Conservation (phyloP, 176 grass and related monocot species). For the Aegilops speltoides region DNA sequence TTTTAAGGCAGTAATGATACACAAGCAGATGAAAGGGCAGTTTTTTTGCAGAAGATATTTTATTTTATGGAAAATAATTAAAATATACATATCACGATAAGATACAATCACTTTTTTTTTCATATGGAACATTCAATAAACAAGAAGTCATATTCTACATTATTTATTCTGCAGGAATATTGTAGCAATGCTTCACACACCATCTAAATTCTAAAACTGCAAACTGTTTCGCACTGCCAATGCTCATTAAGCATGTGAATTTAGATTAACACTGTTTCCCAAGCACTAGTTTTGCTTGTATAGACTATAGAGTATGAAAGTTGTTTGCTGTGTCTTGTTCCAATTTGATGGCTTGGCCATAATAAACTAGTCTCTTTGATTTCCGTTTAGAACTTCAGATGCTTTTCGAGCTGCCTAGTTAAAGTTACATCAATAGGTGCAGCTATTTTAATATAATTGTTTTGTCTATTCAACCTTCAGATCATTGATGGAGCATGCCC, state of each 20-base stretch:
- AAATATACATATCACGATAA: neutral
- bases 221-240: neutral
- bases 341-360: neutral
- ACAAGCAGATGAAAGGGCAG: neutral
- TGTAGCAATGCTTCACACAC: neutral
- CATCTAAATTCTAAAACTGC: neutral
- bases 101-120: neutral
- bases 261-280: neutral
- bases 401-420: neutral
- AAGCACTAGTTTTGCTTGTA: neutral
- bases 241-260: neutral
- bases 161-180: neutral
- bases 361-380: neutral
- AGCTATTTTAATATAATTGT: neutral
- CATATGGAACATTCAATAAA: neutral
- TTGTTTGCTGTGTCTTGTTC: neutral
- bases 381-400: conserved; percentile 17
- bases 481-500: neutral
- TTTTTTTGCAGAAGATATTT: neutral
- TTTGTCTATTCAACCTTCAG: neutral
- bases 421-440: neutral
- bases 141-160: neutral
- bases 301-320: neutral
- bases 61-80: neutral
- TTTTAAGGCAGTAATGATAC: neutral